Percentiles rank a stretch among this genome's conserved stretches.
These are phyloP conservation scores for Candida albicans DNA, from an alignment of 1,139 yeast genomes.

Conservation along the genomic window DNA sequence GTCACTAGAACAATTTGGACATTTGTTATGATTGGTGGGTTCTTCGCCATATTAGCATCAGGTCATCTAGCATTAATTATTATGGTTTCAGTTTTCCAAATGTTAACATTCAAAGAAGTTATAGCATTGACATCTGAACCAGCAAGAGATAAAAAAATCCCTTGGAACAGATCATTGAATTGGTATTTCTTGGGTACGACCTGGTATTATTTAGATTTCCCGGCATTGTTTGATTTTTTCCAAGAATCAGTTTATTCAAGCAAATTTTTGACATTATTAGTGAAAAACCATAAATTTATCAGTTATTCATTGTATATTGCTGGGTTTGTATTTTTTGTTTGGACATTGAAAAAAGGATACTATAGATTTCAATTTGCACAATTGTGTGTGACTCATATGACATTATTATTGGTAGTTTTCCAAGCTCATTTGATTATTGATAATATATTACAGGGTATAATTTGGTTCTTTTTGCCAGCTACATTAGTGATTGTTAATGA, in stretches of 20 bases:
- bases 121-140: constrained; percentile 84
- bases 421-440: constrained; percentile 93
- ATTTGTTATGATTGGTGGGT: constrained; percentile 79
- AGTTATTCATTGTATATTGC: constrained; percentile 81
- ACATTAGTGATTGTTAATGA: constrained; percentile 92
- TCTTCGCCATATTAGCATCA: constrained; percentile 70
- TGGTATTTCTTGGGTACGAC: constrained; percentile 87
- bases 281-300: constrained; percentile 78
- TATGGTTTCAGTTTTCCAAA: constrained; percentile 70
- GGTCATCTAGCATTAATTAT: constrained; percentile 85
- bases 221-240: constrained; percentile 67
- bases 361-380: constrained; percentile 93
- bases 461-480: constrained; percentile 93
- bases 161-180: constrained; percentile 79
- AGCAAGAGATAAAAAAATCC: constrained; percentile 78
- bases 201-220: constrained; percentile 86
- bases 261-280: constrained; percentile 40
- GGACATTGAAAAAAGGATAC: constrained; percentile 84
- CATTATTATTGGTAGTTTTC: constrained; percentile 81
- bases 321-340: constrained; percentile 89
- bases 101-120: constrained; percentile 86
- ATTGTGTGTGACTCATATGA: constrained; percentile 93
- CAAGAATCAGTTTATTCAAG: constrained; percentile 45
- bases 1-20: constrained; percentile 94
- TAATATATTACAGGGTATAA: constrained; percentile 84